A percentile compares a stretch with the other conserved stretches of the same genome.
These are phyloP conservation scores for Entophlyctis luteolus DNA, from an alignment of 192 early-diverging fungal genomes.

Conservation along the genomic window DNA sequence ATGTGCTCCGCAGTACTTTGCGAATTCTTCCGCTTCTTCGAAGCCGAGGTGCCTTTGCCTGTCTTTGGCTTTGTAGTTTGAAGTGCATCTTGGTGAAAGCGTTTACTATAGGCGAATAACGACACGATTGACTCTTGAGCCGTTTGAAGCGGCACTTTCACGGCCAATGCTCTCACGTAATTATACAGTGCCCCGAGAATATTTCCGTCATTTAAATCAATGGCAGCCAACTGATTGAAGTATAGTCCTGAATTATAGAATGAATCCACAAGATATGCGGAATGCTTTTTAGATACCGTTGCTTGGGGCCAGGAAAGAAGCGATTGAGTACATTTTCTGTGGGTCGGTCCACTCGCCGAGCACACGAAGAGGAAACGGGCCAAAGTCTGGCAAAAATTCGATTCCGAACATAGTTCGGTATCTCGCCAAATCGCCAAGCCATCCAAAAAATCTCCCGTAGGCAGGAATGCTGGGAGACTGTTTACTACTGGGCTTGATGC, in stretches of 20 bases:
- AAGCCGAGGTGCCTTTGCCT: background rate
- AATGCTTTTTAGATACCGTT: conserved; percentile 23
- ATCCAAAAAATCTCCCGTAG: conserved; percentile 30
- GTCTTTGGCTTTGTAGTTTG: background rate
- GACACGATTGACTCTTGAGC: conserved; percentile 32
- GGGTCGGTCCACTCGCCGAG: conserved; percentile 26
- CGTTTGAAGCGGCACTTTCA: conserved; percentile 28
- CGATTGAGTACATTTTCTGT: conserved; percentile 24
- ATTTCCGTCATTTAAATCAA: conserved; percentile 10
- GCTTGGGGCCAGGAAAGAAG: conserved; percentile 24
- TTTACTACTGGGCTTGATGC: no score
- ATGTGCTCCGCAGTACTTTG: background rate
- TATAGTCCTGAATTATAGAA: conserved; percentile 27
- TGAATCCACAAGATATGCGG: background rate
- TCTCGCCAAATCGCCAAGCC: conserved; percentile 36
- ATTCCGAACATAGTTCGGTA: conserved; percentile 18
- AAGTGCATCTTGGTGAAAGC: background rate
- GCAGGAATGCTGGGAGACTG: conserved; percentile 18
- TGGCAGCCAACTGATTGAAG: conserved; percentile 40
- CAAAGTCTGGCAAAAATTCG: background rate
- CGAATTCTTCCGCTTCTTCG: background rate
- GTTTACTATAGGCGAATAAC: conserved; percentile 15
- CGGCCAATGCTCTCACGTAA: conserved; percentile 33
- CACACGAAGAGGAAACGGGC: background rate
- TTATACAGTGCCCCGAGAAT: conserved; percentile 20